These are phyloP conservation scores for Butyriboletus loyo DNA, from an alignment of 768 basidiomycete genomes.

Conservation along the genomic window DNA sequence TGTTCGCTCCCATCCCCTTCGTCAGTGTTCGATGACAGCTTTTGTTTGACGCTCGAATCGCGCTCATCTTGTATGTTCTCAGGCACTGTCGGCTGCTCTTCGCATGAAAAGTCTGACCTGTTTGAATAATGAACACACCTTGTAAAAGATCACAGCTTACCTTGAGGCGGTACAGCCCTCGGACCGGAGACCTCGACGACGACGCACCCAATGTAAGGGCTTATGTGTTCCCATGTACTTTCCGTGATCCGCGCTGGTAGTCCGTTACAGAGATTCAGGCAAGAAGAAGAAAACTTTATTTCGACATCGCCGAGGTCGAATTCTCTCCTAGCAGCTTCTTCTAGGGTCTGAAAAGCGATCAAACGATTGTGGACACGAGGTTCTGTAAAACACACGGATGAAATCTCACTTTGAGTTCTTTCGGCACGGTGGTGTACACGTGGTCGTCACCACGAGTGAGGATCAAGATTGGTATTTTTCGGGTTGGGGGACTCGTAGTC, in stretches of 20 bases:
- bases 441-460: conserved; percentile 13
- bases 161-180: not conserved
- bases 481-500: conserved; percentile 14
- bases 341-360: conserved; percentile 8
- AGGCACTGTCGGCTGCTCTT: not conserved
- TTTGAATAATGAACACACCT: not conserved
- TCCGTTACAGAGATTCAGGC: conserved; percentile 20
- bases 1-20: not conserved
- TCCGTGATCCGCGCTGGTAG: conserved; percentile 22
- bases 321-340: conserved; percentile 16
- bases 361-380: not conserved
- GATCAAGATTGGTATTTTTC: conserved; percentile 20
- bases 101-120: not conserved
- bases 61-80: not conserved
- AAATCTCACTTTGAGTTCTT: conserved; percentile 12
- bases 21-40: not conserved
- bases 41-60: not conserved
- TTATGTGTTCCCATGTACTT: conserved; percentile 16
- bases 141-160: not conserved
- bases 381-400: not conserved
- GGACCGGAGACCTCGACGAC: conserved; percentile 6
- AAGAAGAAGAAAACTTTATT: conserved; percentile 16
- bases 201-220: conserved; percentile 23
- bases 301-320: conserved; percentile 20
- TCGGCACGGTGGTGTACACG: conserved; percentile 20